Evolutionary conservation across 2,329 filamentous ascomycete species (phyloP).

Genomic region (Penicillium sclerotigenum): DNA sequence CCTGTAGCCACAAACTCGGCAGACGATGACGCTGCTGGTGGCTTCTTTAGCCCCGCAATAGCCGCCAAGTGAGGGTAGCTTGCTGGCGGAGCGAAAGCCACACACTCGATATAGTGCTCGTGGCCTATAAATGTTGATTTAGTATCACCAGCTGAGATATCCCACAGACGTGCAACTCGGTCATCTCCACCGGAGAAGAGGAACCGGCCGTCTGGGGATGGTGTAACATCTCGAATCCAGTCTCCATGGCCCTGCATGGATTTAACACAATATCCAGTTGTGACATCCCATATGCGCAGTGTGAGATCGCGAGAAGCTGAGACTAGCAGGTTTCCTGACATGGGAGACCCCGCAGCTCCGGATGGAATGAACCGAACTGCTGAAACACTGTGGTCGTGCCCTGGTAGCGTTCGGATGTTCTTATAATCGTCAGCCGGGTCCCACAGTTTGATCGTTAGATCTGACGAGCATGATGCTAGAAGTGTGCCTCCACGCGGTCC

Average conservation of each 20-base stretch:
- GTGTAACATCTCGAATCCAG: slow-evolving; percentile 87
- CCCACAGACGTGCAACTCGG: slow-evolving; percentile 79
- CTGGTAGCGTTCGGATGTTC: slow-evolving; percentile 85
- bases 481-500: slow-evolving; percentile 76
- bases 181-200: slow-evolving; percentile 81
- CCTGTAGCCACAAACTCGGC: slow-evolving; percentile 90
- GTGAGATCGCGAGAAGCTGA: slow-evolving; percentile 83
- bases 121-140: slow-evolving; percentile 81
- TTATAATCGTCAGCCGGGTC: slow-evolving; percentile 91
- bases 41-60: slow-evolving; percentile 78
- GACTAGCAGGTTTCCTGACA: slow-evolving; percentile 80
- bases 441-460: slow-evolving; percentile 93
- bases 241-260: slow-evolving; percentile 82
- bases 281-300: slow-evolving; percentile 86
- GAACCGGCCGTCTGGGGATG: slow-evolving; percentile 78
- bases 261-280: slow-evolving; percentile 86
- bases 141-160: slow-evolving; percentile 69
- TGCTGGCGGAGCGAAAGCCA: slow-evolving; percentile 75
- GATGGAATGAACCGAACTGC: slow-evolving; percentile 85
- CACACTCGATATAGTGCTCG: slow-evolving; percentile 82
- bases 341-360: slow-evolving; percentile 70
- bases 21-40: slow-evolving; percentile 68
- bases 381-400: slow-evolving; percentile 89
- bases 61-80: slow-evolving; percentile 73
- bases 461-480: slow-evolving; percentile 79